Evolutionary conservation across 1,284 basidiomycete genomes (phyloP), one percentile per base, ranked within the genome.

Genomic region (Rhizoctonia solani): DNA sequence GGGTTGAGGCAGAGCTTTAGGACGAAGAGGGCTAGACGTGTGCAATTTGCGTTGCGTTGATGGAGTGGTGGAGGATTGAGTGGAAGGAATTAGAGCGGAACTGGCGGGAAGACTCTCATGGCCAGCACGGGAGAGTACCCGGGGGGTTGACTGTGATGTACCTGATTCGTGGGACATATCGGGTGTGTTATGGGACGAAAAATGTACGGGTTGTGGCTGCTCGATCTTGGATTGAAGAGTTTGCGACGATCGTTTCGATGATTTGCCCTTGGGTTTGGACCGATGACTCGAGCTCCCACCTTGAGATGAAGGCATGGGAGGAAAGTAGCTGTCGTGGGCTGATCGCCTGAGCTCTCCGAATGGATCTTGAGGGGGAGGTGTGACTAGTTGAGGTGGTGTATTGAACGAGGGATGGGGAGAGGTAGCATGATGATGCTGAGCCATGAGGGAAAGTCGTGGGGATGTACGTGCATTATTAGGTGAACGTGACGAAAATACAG

Each of bases 391-490:
- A 14, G 56, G 56, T 9, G 56, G 56, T 5, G 56, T 21, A 30
- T 61, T 30, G 29, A 61, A 61, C 14, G 47, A 58, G 1, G 11
- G 30, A 19, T 46, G 55, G 55, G 59, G 46, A 25, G 47, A 29
- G 25, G 46, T 63, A 25, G 47, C 59, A 39, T 61, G 58, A 27
- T 61, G 32, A 27, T 61, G 46, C 44, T 61, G 58, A 11, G 58
- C 59, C 6, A 52, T 34, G 13, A 63, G 46, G 13, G 59, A 63
- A 19, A 63, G 49, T 13, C 59, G 34, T 9, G 59, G 59, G 2
- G 59, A n/a, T 27, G 11, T 32, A 19, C 56, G 39, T 23, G 46
- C 19, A 13, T 23, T 16, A 9, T 32, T 9, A 34, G 13, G 39
- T 25, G 47, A 21, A 16, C 47, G 47, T 3, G 46, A 13, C n/a